Base-by-base conservation (phyloP, 257 asterid genomes). In the Cruciata laevipes region DNA sequence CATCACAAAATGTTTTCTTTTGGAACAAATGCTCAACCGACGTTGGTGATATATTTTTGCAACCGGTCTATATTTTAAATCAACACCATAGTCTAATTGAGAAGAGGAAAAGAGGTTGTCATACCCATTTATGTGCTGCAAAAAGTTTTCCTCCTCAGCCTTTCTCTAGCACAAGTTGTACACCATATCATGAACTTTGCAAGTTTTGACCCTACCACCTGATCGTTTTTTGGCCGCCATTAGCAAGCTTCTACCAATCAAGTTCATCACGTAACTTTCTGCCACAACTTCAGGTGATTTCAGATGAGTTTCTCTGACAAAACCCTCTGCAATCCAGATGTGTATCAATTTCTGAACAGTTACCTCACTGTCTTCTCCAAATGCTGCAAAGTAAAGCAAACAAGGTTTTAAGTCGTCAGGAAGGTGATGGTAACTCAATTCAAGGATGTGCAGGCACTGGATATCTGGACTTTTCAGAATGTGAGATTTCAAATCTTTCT, bases 311-410 rank as follows among this genome's bases (percentile, higher is more conserved):
- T 12, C 8, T 0, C 6, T 18, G 18, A 38, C 7, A 17, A 74
- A 55, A 3, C 74, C 74, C 59, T 74, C 73, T 1, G 73, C 69
- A 3, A 32, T 42, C 78, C 78, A 68, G 0, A 74, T n/a, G 20
- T 37, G 21, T 42, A 17, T 13, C 65, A 73, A 37, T 55, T 53
- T 64, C 10, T 33, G 24, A 13, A 63, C 35, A 4, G 56, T 52
- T 27, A 63, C 52, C 25, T 74, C 71, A 0, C 17, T 4, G 27
- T 69, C 52, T 23, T 13, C 53, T 4, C n/a, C 47, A 63, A 69
- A 74, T 51, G 53, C 30, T 64, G 62, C 74, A 38, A 74, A 44
- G 52, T 74, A 73, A 1, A 66, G 61, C 17, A 66, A 73, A 35
- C 78, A 69, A 0, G 78, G 35, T 13, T 56, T 74, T 9, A 69